Base-by-base conservation (phyloP, 805 yeast species). In the Candida golubevii region DNA sequence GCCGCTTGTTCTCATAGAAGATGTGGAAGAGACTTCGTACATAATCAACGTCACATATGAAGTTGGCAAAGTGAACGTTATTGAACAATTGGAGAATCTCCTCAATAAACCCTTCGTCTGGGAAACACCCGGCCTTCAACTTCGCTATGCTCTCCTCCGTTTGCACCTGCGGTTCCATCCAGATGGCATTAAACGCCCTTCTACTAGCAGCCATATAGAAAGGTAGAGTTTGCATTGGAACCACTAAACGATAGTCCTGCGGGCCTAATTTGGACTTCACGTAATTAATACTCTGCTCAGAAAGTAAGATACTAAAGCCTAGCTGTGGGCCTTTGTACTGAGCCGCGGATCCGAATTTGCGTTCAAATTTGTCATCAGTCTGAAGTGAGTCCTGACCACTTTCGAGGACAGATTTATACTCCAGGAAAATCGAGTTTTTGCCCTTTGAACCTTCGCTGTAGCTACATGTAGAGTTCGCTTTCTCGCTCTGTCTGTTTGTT, bases 21-120 rank as follows among this genome's bases (percentile, higher is more conserved):
- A 32, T 45, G 12, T 51, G 49, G 41, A 69, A 65, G 14, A 67
- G 52, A 8, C 41, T 35, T 33, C 45, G 48, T 2, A 63, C 46
- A n/a, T 44, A 33, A 2, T 44, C 46, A 1, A 41, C 36, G 6
- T 56, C 56, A 18, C 58, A 57, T 3, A 66, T 37, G n/a, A 49
- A 45, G 32, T 46, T 49, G 5, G 62, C 62, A 36, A 60, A 44
- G 13, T 50, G 55, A 7, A 65, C 48, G 8, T 44, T 12, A 8
- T 37, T 43, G 37, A 41, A 49, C 33, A 39, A 18, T 28, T 56
- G 60, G 12, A 70, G 46, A 36, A 67, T 49, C 15, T 60, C 67
- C 34, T 46, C 53, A 4, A 65, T 58, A 23, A 66, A 36, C 7
- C 34, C 45, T 41, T 59, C 57, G 4, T 53, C 57, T 18, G 67